A percentile compares a stretch with the other conserved stretches of the same genome.
These are phyloP conservation scores for Gypsophila paniculata DNA, from an alignment of 179 eudicot species.

Conservation along the genomic window DNA sequence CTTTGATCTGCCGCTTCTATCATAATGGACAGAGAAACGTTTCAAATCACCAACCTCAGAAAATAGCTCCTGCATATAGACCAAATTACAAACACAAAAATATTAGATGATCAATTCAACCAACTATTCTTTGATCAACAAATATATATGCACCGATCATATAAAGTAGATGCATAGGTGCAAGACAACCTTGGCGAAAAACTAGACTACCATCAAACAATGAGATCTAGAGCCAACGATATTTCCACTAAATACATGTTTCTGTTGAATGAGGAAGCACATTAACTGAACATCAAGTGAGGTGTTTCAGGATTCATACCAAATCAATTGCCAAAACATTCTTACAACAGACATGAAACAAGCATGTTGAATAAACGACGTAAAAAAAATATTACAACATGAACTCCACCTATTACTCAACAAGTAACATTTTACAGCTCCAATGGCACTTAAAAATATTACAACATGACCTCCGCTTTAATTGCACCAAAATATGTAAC, in stretches of 20 bases:
- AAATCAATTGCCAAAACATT: background rate
- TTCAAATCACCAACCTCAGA: conserved; percentile 76
- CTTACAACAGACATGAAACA: background rate
- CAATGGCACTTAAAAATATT: too few species aligned
- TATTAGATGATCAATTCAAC: background rate
- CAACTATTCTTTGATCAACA: background rate
- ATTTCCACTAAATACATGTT: background rate
- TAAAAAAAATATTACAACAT: too few species aligned
- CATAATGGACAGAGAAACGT: conserved; percentile 55
- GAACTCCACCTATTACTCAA: too few species aligned
- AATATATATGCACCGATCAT: background rate
- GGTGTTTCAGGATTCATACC: background rate
- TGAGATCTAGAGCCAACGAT: background rate
- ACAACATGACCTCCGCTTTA: too few species aligned
- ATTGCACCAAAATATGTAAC: background rate
- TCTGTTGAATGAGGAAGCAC: background rate
- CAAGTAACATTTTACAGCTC: too few species aligned
- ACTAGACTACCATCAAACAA: background rate
- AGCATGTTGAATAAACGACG: too few species aligned
- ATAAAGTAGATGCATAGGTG: too few species aligned
- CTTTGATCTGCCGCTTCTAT: conserved; percentile 79
- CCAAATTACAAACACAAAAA: background rate
- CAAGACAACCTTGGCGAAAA: background rate
- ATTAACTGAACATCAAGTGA: too few species aligned
- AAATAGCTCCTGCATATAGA: conserved; percentile 55